phyloP scores from a whole-genome alignment of 2,329 filamentous ascomycete genomes.

The Arthrobotrys sphaeroides region DNA sequence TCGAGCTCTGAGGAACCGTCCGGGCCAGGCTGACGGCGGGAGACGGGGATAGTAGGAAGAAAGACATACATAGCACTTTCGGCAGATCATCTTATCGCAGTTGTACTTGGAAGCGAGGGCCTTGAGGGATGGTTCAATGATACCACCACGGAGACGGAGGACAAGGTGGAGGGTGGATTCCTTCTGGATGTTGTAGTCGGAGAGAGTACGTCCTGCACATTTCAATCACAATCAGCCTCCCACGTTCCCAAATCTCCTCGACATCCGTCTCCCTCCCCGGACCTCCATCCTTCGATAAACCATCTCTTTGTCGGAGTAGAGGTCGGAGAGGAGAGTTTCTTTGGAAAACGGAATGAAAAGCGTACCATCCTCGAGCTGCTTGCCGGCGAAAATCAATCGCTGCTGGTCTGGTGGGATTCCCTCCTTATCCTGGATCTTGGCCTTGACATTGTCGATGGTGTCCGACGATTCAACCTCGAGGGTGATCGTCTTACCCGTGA shows the following conservation, averaged over 20 bases:
- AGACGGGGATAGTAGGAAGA: background rate
- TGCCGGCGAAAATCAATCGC: constrained; percentile 97
- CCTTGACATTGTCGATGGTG: constrained; percentile 99
- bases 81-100: constrained; percentile 99
- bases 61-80: constrained; percentile 92
- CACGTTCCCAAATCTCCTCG: background rate
- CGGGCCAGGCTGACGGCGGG: too few species aligned
- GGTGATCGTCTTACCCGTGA: constrained; percentile 99
- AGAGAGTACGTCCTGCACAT: constrained; percentile 76
- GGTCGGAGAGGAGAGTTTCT: background rate
- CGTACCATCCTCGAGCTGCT: constrained; percentile 91
- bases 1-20: background rate
- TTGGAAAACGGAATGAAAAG: background rate
- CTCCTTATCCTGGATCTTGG: constrained; percentile 99
- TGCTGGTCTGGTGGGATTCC: constrained; percentile 98
- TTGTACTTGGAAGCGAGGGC: constrained; percentile 99
- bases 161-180: constrained; percentile 98
- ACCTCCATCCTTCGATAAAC: background rate
- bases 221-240: constrained; percentile 22
- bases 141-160: constrained; percentile 98
- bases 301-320: constrained; percentile 4
- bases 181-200: constrained; percentile 99
- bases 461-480: constrained; percentile 98
- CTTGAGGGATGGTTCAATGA: constrained; percentile 99
- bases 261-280: constrained; percentile 10